Conservation (phyloP, 176 grass and related monocot genomes). For the Zea luxurians region DNA sequence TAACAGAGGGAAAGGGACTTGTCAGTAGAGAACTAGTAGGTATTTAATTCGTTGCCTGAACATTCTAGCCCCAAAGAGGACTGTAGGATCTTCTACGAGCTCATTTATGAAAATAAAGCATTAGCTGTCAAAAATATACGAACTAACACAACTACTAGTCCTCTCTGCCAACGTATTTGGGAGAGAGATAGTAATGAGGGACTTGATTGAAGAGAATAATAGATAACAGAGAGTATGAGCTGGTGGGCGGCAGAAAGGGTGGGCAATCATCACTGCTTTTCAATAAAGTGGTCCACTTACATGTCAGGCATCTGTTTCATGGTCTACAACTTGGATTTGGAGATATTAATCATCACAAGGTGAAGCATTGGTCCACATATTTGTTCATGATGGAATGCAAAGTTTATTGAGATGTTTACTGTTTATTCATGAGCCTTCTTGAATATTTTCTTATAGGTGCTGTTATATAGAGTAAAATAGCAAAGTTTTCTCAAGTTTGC, state of each 20-base stretch:
- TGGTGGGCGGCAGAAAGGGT: conserved; percentile 33
- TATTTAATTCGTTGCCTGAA: neutral
- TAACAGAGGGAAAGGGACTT: conserved; percentile 26
- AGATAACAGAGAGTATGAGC: conserved; percentile 39
- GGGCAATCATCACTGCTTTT: conserved; percentile 34
- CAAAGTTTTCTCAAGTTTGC: conserved; percentile 15
- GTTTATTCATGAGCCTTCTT: neutral
- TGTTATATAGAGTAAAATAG: neutral
- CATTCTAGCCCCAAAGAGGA: conserved; percentile 15
- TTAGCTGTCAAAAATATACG: conserved; percentile 25
- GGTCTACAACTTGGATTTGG: conserved; percentile 27
- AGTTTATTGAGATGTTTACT: conserved; percentile 23
- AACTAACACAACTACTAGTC: conserved; percentile 23
- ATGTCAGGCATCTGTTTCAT: conserved; percentile 23
- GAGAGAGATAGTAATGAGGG: conserved; percentile 11
- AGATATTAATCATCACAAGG: conserved; percentile 26
- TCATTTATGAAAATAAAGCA: conserved; percentile 30
- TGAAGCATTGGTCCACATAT: neutral
- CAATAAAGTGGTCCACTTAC: conserved; percentile 22
- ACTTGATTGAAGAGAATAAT: conserved; percentile 29
- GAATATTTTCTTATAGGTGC: neutral
- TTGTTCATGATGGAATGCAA: conserved; percentile 20
- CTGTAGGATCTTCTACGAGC: neutral
- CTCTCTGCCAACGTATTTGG: conserved; percentile 5
- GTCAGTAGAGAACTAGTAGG: conserved; percentile 5